Evolutionary conservation across 768 basidiomycete species (phyloP).

Genomic region (Daedaleopsis nitida): DNA sequence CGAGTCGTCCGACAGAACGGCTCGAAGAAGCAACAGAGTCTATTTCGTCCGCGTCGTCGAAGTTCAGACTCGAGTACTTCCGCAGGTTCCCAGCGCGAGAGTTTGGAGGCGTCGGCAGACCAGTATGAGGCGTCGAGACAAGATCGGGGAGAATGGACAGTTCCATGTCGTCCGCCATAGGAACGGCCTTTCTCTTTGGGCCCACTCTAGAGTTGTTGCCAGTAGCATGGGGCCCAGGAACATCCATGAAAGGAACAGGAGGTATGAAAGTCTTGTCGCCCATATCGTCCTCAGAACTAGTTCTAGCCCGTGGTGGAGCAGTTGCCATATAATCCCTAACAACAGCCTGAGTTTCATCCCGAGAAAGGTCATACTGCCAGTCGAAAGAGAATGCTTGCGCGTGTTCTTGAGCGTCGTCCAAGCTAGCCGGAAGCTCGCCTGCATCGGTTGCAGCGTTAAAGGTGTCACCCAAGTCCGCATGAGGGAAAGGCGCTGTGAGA

Average conservation of each 20-base stretch:
- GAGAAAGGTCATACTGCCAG: background rate
- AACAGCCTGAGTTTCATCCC: background rate
- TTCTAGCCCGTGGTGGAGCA: constrained; percentile 1
- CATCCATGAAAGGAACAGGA: background rate
- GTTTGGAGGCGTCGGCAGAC: constrained; percentile 2
- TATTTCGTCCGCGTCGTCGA: constrained; percentile 27
- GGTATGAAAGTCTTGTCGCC: background rate
- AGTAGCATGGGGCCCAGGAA: background rate
- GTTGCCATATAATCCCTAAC: background rate
- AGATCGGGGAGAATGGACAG: constrained; percentile 17
- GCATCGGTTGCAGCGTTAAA: background rate
- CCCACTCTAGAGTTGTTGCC: background rate
- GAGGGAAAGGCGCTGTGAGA: constrained; percentile 10
- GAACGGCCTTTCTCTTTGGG: background rate
- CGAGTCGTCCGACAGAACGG: constrained; percentile 8
- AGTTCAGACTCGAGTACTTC: constrained; percentile 32
- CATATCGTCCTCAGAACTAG: background rate
- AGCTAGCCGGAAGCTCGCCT: background rate
- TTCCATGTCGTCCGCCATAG: constrained; percentile 1
- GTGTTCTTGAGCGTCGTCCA: background rate
- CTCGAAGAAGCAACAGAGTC: constrained; percentile 12
- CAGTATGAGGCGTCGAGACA: background rate
- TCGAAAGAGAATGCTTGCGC: constrained; percentile 5
- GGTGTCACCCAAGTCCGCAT: background rate
- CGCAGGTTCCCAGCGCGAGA: constrained; percentile 22